These are phyloP conservation scores for Helminthosporium solani DNA, from an alignment of 2,329 filamentous ascomycete genomes.

Conservation along the genomic window DNA sequence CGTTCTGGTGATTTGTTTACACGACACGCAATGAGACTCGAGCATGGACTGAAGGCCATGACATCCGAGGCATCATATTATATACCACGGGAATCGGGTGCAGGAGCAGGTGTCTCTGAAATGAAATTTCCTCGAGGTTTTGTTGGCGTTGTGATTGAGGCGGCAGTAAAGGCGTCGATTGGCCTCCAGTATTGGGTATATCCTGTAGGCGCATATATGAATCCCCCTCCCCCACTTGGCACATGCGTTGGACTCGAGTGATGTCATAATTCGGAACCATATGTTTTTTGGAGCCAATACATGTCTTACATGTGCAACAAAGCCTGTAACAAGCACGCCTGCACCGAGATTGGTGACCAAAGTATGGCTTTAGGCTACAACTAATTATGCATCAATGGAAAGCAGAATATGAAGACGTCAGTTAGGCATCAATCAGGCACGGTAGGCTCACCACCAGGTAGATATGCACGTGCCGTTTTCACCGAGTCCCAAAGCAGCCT, in stretches of 20 bases:
- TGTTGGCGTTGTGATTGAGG: background rate
- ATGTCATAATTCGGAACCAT: too few species aligned
- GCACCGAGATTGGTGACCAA: too few species aligned
- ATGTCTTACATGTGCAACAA: too few species aligned
- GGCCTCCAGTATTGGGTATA: background rate
- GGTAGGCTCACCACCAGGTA: background rate
- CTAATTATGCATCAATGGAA: too few species aligned
- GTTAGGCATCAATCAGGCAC: background rate
- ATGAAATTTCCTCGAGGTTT: conserved; percentile 1
- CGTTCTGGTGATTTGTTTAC: conserved; percentile 13
- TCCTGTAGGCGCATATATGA: background rate
- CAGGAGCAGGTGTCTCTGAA: background rate
- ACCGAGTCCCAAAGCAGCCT: background rate
- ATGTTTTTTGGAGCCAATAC: too few species aligned
- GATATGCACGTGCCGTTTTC: background rate
- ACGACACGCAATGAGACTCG: background rate
- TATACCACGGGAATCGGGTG: conserved; percentile 1
- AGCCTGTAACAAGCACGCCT: too few species aligned
- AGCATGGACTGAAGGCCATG: conserved; percentile 1
- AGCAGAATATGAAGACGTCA: too few species aligned
- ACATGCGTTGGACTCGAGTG: background rate
- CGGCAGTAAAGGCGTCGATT: background rate
- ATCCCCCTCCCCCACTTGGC: background rate
- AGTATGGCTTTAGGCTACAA: too few species aligned
- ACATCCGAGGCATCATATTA: conserved; percentile 8